Conservation (phyloP, 306 rosid genomes). For the Betula pendula region DNA sequence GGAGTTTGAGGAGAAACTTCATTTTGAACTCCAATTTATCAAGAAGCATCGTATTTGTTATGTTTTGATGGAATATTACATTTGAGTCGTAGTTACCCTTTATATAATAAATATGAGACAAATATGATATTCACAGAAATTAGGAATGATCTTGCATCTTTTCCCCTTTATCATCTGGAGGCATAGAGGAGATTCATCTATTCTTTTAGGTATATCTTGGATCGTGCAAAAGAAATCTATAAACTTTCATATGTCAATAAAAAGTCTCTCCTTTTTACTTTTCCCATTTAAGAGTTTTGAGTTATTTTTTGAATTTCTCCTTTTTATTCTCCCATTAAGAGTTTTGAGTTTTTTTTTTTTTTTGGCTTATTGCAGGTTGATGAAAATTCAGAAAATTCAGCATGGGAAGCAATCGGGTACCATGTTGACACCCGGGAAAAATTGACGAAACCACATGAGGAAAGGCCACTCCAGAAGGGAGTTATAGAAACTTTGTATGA, state of each 20-base stretch:
- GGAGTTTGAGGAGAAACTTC: background rate
- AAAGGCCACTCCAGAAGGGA: slow-evolving; percentile 81
- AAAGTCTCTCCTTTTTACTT: background rate
- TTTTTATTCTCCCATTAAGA: background rate
- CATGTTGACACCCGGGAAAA: slow-evolving; percentile 50
- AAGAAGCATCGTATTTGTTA: background rate
- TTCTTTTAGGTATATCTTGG: slow-evolving; percentile 2
- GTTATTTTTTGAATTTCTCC: background rate
- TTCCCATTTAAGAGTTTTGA: no score
- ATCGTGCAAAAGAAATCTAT: background rate
- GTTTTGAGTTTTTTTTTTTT: background rate
- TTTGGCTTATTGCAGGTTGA: slow-evolving; percentile 47
- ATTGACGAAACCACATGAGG: slow-evolving; percentile 29
- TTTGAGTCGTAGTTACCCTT: background rate
- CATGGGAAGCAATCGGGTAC: slow-evolving; percentile 80
- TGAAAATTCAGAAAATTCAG: slow-evolving; percentile 49
- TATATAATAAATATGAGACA: background rate
- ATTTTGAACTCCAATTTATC: background rate
- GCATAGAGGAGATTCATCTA: background rate
- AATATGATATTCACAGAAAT: background rate
- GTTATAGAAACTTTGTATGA: slow-evolving; percentile 57
- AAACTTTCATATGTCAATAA: background rate
- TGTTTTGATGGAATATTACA: background rate
- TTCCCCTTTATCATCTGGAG: no score
- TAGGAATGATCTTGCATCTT: background rate